phyloP scores from a whole-genome alignment of 164 flowering plant species.

The Nymphaea thermarum region DNA sequence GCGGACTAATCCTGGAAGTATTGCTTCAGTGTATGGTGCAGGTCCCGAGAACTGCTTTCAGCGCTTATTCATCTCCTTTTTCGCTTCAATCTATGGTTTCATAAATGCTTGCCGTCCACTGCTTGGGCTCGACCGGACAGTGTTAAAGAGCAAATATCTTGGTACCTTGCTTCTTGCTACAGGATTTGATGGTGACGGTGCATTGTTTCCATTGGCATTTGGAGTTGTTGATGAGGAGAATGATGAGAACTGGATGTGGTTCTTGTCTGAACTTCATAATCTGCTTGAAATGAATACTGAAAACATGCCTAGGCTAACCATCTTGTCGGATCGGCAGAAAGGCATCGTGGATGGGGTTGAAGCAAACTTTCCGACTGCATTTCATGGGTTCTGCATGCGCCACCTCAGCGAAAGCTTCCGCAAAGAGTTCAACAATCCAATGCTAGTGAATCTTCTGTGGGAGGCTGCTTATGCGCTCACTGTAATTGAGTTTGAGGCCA shows the following conservation, averaged over 20 bases:
- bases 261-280: slow-evolving; percentile 27
- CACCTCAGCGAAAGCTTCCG: slow-evolving; percentile 34
- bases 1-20: slow-evolving; percentile 75
- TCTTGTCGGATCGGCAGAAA: slow-evolving; percentile 34
- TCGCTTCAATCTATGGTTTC: slow-evolving; percentile 90
- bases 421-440: slow-evolving; percentile 31
- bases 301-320: slow-evolving; percentile 43
- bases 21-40: slow-evolving; percentile 67
- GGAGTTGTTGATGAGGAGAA: slow-evolving; percentile 40
- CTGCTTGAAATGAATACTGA: slow-evolving; percentile 34
- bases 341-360: slow-evolving; percentile 37
- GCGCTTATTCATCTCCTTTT: slow-evolving; percentile 78
- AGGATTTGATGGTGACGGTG: slow-evolving; percentile 43
- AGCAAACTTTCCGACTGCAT: slow-evolving; percentile 34
- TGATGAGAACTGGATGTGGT: slow-evolving; percentile 42
- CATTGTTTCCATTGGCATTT: slow-evolving; percentile 37
- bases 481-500: slow-evolving; percentile 29
- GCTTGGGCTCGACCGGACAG: slow-evolving; percentile 76
- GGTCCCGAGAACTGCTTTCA: slow-evolving; percentile 55
- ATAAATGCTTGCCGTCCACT: slow-evolving; percentile 84
- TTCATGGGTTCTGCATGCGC: slow-evolving; percentile 42
- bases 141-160: slow-evolving; percentile 73
- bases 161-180: slow-evolving; percentile 56
- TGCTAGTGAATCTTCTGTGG: slow-evolving; percentile 36
- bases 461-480: slow-evolving; percentile 39